Base-by-base conservation (phyloP, 495 filamentous ascomycete species). In the Podospora bellae-mahoneyi region DNA sequence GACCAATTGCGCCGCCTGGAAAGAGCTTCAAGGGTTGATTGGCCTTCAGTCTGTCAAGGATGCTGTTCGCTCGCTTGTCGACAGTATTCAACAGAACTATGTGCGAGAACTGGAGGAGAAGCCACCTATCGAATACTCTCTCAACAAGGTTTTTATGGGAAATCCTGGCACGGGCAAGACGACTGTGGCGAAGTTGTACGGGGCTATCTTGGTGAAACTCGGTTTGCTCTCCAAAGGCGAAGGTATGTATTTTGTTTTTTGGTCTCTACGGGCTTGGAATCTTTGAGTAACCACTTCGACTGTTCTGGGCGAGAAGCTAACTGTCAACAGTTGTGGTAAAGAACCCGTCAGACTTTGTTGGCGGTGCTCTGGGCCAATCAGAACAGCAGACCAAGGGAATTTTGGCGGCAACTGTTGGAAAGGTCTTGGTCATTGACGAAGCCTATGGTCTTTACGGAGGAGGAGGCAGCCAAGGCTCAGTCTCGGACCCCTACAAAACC, bases 351-450 rank as follows among this genome's bases (percentile, higher is more conserved):
- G 91, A 94, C 70, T 93, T 93, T 70, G 79, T 93, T 28, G 90
- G 91, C 0, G 77, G 73, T 16, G 79, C 74, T 1, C 74, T 93
- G 0, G 91, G 91, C 0, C 77, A 83, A 27, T 93, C 91, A 0
- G 91, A 93, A 74, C 81, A 84, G 10, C 87, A 86, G 44, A 92
- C 91, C 0, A 94, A 90, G 73, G 88, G 82, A 0, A 92, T 93
- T 39, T 83, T 94, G 0, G 85, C 83, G 7, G 75, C 86, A 0
- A 86, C 88, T 0, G 55, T 87, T 4, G 91, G 91, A 0, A 94
- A 93, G 71, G 88, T 93, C 15, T 81, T 93, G 0, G 84, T 93
- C 2, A 92, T 93, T 15, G 91, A 94, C 69, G 90, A 93, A 70
- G 90, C 89, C 0, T 92, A 94, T 66, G 83, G 76, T 81, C 87